Base-by-base conservation (phyloP, 257 asterid species). In the Primulina tabacum region DNA sequence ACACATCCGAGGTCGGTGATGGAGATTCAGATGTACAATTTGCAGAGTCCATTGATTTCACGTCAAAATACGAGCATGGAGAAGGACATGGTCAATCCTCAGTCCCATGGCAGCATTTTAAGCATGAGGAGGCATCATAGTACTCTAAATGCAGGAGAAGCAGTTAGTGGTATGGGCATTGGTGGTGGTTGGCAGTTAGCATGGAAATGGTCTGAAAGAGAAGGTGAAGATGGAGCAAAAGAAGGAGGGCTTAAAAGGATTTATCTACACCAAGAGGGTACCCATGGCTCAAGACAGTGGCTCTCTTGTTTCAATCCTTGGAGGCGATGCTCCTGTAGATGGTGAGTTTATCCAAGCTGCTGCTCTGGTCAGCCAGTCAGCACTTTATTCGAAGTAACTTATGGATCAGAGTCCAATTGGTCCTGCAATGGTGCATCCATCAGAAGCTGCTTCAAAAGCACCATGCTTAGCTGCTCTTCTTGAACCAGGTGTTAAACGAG, bases 161-260 rank as follows among this genome's bases (percentile, higher is more conserved):
- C 79, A 0, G 84, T 43, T 5, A 76, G 84, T 35, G 77, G 90
- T 77, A 79, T 65, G 87, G 95, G 95, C 7, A 87, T 87, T 16
- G 96, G 95, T 4, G 96, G 96, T 33, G 95, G 96, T 71, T 89
- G 90, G 96, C 95, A 89, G 57, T 57, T 89, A 62, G 96, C 96
- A 3, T 89, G 95, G 95, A 84, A 87, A 79, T 89, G 90, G 88
- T 55, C 84, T 0, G 96, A 87, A 38, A 71, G 73, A 69, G 86
- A 89, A 72, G 96, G 89, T 17, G 90, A 81, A 71, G 87, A 82
- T 12, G 94, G 96, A 17, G 79, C 72, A 74, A 84, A 79, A 67
- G 87, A 81, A 79, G 90, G 92, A 5, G 92, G 90, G 8, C 85
- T 82, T 24, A 89, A 81, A 83, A 82, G 90, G 81, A 81, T 89